These are phyloP conservation scores for Talaromyces verruculosus DNA, from an alignment of 2,329 filamentous ascomycete genomes.

Conservation along the genomic window DNA sequence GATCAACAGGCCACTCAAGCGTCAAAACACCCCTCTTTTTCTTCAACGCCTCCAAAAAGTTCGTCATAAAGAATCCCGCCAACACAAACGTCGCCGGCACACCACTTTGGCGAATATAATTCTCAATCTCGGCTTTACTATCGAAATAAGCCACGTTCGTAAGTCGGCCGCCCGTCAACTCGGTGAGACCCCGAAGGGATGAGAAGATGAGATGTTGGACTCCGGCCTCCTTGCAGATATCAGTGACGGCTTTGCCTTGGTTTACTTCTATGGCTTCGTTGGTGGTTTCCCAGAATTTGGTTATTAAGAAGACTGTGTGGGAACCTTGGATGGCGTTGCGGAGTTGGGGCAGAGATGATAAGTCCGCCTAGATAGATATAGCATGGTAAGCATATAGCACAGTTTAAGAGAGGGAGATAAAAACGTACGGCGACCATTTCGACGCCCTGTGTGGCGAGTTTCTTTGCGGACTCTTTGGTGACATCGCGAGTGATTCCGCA, in stretches of 20 bases:
- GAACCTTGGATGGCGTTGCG: constrained; percentile 48
- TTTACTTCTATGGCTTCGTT: constrained; percentile 33
- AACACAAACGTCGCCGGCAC: not conserved
- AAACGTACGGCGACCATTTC: constrained; percentile 49
- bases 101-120: not conserved
- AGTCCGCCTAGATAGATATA: not conserved
- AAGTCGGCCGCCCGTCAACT: not conserved
- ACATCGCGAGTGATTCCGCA: constrained; percentile 58
- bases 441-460: constrained; percentile 48
- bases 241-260: constrained; percentile 36
- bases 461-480: constrained; percentile 46
- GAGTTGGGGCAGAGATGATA: constrained; percentile 38
- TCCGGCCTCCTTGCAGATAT: constrained; percentile 33
- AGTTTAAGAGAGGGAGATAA: not conserved
- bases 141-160: constrained; percentile 17
- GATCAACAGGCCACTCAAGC: constrained; percentile 28
- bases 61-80: constrained; percentile 28
- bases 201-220: constrained; percentile 39
- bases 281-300: constrained; percentile 37
- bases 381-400: not conserved
- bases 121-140: constrained; percentile 9
- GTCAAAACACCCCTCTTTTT: constrained; percentile 33
- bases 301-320: constrained; percentile 54
- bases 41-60: constrained; percentile 30
- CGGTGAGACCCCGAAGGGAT: constrained; percentile 26